These are phyloP conservation scores for Dysphania ambrosioides DNA, from an alignment of 148 eudicot genomes.

Conservation along the genomic window DNA sequence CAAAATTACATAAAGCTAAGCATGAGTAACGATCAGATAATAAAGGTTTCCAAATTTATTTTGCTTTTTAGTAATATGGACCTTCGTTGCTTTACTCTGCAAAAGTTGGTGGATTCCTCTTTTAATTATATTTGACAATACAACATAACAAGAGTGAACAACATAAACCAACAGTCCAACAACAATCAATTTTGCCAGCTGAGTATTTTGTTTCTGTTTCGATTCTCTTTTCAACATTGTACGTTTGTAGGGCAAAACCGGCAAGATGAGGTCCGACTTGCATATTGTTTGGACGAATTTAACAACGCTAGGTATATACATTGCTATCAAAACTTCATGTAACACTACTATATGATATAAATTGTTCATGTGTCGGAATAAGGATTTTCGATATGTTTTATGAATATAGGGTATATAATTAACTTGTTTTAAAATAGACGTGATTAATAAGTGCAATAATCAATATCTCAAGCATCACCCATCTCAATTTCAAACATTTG, in stretches of 20 bases:
- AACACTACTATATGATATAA: too few relatives aligned
- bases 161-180: constrained; percentile 1
- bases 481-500: too few relatives aligned
- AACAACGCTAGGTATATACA: too few relatives aligned
- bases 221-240: not conserved
- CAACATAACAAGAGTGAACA: constrained; percentile 8
- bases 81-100: constrained; percentile 10
- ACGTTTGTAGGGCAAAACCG: not conserved
- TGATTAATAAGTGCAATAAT: too few relatives aligned
- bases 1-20: not conserved
- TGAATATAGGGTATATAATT: too few relatives aligned
- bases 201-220: not conserved
- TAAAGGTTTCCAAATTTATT: not conserved
- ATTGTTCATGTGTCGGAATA: too few relatives aligned
- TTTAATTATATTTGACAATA: constrained; percentile 13
- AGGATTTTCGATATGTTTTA: too few relatives aligned
- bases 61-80: constrained; percentile 6
- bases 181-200: constrained; percentile 10
- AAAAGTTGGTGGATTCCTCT: constrained; percentile 6
- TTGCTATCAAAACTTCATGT: too few relatives aligned
- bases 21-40: not conserved
- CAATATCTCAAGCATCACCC: too few relatives aligned
- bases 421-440: too few relatives aligned
- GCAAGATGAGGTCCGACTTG: not conserved
- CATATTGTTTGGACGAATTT: not conserved